Conservation (phyloP, 140 eudicot species). For the Erigeron philadelphicus region DNA sequence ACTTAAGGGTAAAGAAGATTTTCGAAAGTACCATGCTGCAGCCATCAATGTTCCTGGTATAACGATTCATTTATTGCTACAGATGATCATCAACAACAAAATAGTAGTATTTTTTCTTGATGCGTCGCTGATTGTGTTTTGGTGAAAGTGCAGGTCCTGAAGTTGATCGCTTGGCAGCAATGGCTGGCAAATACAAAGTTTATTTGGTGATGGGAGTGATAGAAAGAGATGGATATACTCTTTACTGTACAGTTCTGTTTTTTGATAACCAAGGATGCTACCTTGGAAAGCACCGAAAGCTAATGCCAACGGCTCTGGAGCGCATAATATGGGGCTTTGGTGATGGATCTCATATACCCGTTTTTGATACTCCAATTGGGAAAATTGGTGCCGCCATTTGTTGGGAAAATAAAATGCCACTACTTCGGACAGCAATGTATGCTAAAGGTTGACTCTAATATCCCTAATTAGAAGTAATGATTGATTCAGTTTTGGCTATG, state of each 20-base stretch:
- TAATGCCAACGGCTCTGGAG: conserved; percentile 92
- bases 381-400: conserved; percentile 86
- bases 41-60: conserved; percentile 95
- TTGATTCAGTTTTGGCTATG: not conserved
- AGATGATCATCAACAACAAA: not conserved
- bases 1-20: conserved; percentile 83
- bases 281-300: conserved; percentile 88
- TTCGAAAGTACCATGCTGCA: conserved; percentile 79
- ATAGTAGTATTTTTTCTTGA: not conserved
- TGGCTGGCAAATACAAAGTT: conserved; percentile 94
- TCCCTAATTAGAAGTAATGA: not conserved
- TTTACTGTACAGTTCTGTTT: conserved; percentile 71
- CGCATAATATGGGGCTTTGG: conserved; percentile 92
- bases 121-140: conserved; percentile 2
- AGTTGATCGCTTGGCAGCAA: conserved; percentile 85
- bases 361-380: conserved; percentile 66
- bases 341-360: conserved; percentile 70
- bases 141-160: conserved; percentile 69
- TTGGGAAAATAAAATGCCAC: conserved; percentile 98
- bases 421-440: conserved; percentile 88
- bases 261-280: conserved; percentile 79
- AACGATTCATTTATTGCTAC: not conserved
- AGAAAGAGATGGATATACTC: conserved; percentile 89
- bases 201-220: conserved; percentile 84
- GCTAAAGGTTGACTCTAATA: conserved; percentile 50